Evolutionary conservation across 1,139 yeast species (phyloP).

Genomic region (Debaryomyces coudertii): DNA sequence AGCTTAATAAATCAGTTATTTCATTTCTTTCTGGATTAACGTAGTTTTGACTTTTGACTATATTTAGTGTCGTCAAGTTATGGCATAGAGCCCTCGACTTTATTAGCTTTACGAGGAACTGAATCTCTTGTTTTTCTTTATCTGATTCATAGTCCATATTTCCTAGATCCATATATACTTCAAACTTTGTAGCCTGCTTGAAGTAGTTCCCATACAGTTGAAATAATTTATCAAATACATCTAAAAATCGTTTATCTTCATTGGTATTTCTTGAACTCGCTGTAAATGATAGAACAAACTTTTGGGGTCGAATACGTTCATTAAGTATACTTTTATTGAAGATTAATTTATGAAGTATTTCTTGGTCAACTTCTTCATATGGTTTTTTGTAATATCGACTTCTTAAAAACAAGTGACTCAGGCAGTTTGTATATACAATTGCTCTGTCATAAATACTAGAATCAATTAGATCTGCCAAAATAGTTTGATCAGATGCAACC

Average conservation of each 20-base stretch:
- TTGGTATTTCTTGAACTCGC: constrained; percentile 6
- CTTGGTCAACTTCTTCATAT: constrained; percentile 7
- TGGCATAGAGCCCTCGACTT: constrained; percentile 10
- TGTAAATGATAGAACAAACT: constrained; percentile 19
- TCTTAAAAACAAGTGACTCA: constrained; percentile 3
- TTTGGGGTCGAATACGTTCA: constrained; percentile 13
- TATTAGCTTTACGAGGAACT: constrained; percentile 11
- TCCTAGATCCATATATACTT: constrained; percentile 19
- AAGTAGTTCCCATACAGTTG: constrained; percentile 12
- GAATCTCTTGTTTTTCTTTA: constrained; percentile 13
- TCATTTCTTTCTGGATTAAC: constrained; percentile 4
- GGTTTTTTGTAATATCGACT: constrained; percentile 4
- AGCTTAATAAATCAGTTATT: constrained; percentile 10
- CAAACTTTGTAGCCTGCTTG: constrained; percentile 13
- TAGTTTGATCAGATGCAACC: constrained; percentile 6
- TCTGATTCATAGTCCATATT: constrained; percentile 14
- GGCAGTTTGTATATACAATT: constrained; percentile 6
- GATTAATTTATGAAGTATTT: background rate
- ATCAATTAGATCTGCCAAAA: constrained; percentile 10
- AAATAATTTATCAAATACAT: constrained; percentile 7
- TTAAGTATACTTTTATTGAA: background rate
- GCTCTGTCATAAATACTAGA: constrained; percentile 19
- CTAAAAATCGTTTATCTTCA: constrained; percentile 6
- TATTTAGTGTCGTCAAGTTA: constrained; percentile 19
- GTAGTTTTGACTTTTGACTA: constrained; percentile 19